Conservation (phyloP, 352 stramenopile genomes). For the Phytophthora ramorum region DNA sequence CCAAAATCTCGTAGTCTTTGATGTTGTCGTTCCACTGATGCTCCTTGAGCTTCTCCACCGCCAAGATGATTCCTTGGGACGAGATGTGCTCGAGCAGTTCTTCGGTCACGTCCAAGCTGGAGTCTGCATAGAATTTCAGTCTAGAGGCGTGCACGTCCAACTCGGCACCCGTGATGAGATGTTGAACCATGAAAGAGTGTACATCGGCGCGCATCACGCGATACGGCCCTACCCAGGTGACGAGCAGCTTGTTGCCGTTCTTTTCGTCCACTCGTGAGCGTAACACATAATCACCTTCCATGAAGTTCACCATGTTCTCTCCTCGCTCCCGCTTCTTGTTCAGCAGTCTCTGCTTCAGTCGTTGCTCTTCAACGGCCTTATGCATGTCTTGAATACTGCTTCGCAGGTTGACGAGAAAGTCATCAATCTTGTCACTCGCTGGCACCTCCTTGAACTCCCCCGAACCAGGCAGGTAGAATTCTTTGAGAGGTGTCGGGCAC, state of each 20-base stretch:
- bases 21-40: slow-evolving; percentile 10
- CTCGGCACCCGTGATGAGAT: slow-evolving; percentile 15
- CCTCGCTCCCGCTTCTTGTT: slow-evolving; percentile 6
- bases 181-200: slow-evolving; percentile 19
- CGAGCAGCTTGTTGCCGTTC: slow-evolving; percentile 14
- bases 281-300: slow-evolving; percentile 11
- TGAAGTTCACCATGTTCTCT: slow-evolving; percentile 17
- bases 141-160: slow-evolving; percentile 12
- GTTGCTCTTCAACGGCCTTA: background rate
- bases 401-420: no score
- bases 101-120: background rate
- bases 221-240: slow-evolving; percentile 23
- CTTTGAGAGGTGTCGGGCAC: no score
- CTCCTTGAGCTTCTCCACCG: slow-evolving; percentile 7
- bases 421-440: no score
- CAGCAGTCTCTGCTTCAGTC: slow-evolving; percentile 9
- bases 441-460: no score
- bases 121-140: slow-evolving; percentile 20
- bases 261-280: slow-evolving; percentile 18
- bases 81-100: slow-evolving; percentile 14
- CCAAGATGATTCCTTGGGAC: slow-evolving; percentile 5
- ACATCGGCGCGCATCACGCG: slow-evolving; percentile 1
- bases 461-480: no score
- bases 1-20: slow-evolving; percentile 15
- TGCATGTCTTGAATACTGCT: slow-evolving; percentile 12